Conservation (phyloP, 2,329 filamentous ascomycete species). For the Calonectria honghensis region DNA sequence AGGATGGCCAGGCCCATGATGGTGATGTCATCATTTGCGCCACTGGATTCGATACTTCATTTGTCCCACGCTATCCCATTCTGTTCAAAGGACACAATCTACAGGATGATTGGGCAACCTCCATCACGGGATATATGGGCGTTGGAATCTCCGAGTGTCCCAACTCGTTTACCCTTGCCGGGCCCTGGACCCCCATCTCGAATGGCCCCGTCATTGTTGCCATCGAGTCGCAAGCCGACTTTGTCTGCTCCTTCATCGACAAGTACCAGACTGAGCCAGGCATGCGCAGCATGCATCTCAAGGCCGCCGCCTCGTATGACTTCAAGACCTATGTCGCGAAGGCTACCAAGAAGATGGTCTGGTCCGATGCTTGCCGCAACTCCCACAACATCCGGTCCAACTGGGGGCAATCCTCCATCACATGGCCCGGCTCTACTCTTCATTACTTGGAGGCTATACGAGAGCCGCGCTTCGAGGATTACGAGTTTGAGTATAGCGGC, state of each 20-base stretch:
- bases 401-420: constrained; percentile 45
- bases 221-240: constrained; percentile 40
- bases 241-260: constrained; percentile 43
- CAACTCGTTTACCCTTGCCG: constrained; percentile 6
- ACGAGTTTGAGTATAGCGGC: constrained; percentile 19
- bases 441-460: constrained; percentile 43
- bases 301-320: constrained; percentile 8
- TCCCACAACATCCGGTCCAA: constrained; percentile 42
- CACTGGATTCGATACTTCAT: constrained; percentile 5
- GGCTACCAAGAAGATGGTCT: constrained; percentile 43
- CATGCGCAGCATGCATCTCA: constrained; percentile 36
- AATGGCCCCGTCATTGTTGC: constrained; percentile 37
- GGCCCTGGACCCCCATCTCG: constrained; percentile 4
- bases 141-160: constrained; percentile 10
- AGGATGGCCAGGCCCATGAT: background rate
- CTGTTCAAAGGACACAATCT: constrained; percentile 14
- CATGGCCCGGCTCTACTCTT: constrained; percentile 41
- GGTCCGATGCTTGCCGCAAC: constrained; percentile 42
- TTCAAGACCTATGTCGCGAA: constrained; percentile 42
- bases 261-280: constrained; percentile 42
- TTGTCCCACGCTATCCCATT: constrained; percentile 5
- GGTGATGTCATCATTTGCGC: background rate
- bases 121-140: constrained; percentile 16
- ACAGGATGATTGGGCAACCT: background rate
- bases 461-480: constrained; percentile 26